A percentile compares a stretch with the other conserved stretches of the same genome.
Evolutionary conservation across 176 grass and related monocot genomes (phyloP).

Genomic region (Neostapfia colusana): DNA sequence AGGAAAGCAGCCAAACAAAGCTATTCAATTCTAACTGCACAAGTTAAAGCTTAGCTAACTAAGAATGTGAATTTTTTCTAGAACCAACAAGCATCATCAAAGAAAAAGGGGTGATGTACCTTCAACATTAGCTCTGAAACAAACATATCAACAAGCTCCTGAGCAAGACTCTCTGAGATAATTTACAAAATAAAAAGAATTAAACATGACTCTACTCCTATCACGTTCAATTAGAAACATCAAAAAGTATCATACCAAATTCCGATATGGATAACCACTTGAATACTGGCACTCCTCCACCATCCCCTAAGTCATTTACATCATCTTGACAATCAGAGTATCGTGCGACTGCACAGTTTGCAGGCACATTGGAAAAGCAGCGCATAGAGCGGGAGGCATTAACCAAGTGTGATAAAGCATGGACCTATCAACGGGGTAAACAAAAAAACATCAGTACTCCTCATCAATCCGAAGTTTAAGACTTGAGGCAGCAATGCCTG

Average conservation of each 20-base stretch:
- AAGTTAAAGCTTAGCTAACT: constrained; percentile 25
- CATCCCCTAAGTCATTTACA: constrained; percentile 74
- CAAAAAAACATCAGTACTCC: constrained; percentile 19
- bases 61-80: not conserved
- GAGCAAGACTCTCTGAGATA: constrained; percentile 65
- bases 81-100: constrained; percentile 16
- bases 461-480: not conserved
- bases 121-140: constrained; percentile 68
- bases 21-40: not conserved
- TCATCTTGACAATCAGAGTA: constrained; percentile 61
- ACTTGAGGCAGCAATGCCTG: not conserved
- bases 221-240: constrained; percentile 2
- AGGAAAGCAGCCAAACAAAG: constrained; percentile 17
- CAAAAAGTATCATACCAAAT: constrained; percentile 50
- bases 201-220: constrained; percentile 23
- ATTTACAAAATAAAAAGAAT: constrained; percentile 23
- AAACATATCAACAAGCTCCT: constrained; percentile 83
- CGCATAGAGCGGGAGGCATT: constrained; percentile 70
- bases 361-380: constrained; percentile 58
- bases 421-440: constrained; percentile 47
- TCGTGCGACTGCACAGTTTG: constrained; percentile 37
- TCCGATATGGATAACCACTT: constrained; percentile 59
- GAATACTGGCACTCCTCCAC: constrained; percentile 70
- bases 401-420: constrained; percentile 56
- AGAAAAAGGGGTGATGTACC: constrained; percentile 38